Base-by-base conservation (phyloP, 1,139 yeast species). In the Lodderomyces margitis region DNA sequence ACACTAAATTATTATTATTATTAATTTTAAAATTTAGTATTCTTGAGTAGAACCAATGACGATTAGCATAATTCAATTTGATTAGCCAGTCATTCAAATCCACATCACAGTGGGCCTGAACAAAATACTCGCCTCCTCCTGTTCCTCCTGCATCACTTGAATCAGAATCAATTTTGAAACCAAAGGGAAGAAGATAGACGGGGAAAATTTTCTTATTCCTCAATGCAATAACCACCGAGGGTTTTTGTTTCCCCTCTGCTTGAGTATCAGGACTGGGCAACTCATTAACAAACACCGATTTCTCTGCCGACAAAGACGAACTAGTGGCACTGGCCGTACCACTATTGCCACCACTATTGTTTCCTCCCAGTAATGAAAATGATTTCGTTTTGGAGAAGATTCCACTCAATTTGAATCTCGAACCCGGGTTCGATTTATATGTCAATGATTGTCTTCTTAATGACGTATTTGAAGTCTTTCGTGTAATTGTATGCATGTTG, bases 21-120 rank as follows among this genome's bases (percentile, higher is more conserved):
- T 12, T 37, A 3, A 39, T 39, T 52, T 59, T 70, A 20, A 50
- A 40, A 48, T 70, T 75, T 41, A 75, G 59, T 1, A 60, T 25
- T 40, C 66, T 68, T 1, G 83, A 77, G 47, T 56, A 68, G 52
- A 70, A 78, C 84, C 84, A 78, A 53, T 78, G 83, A 38, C 78
- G 68, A 46, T 72, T 74, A 8, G 80, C 72, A 50, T 62, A 74
- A 45, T 64, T 68, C 46, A 77, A 57, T 46, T 65, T 66, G 38
- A 72, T 67, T 31, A 87, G 69, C 98, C 98, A 92, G 39, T 82
- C 88, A 44, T 78, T 79, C 46, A 86, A 78, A 28, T 87, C 95
- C 2, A 53, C 50, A n/a, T 80, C 83, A 49, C 62, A 68, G 1
- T 75, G 59, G 0, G 94, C 83, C 59, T 92, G 97, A 56, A 91